Base-by-base conservation (phyloP, 257 asterid genomes). In the Solanum megistacrolobum region DNA sequence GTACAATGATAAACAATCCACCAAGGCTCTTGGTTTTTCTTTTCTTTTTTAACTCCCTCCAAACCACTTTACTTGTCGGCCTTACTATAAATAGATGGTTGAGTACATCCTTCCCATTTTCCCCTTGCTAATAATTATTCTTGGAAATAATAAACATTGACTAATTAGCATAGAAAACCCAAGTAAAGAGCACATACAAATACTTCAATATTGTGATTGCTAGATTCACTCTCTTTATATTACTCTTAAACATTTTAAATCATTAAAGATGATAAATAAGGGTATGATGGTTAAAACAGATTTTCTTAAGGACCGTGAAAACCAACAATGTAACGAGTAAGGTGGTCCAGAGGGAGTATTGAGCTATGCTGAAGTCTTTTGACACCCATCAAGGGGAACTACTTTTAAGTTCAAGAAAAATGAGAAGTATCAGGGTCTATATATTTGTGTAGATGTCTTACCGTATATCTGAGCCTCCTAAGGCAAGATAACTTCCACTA, bases 381-480 rank as follows among this genome's bases (percentile, higher is more conserved):
- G 27, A n/a, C 41, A 46, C 39, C 25, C 85, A 29, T 18, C 23
- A 81, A 46, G 29, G 39, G n/a, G 31, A 81, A 46, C 29, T 46
- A 29, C 39, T 46, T 46, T 46, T 81, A 16, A 31, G 39, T 20
- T 48, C 39, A 20, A 29, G 69, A 82, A 82, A 48, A 82, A 82
- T 52, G 39, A 27, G 85, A 82, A 52, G 18, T 82, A 82, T 82
- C 43, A 6, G 35, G 23, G 20, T 82, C 43, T 36, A 18, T 46
- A 48, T 46, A 82, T 29, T 82, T 82, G 86, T 31, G 71, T 23
- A 31, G 5, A 48, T 36, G 69, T 23, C 65, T 74, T 92, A 95
- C 99, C 98, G 93, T 84, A 91, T 92, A 89, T 97, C 98, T 66
- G 98, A 92, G 58, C 99, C 99, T 88, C 96, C 98, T 11, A 95